Evolutionary conservation across 805 yeast genomes (phyloP).

Genomic region (Scheffersomyces amazonensis): DNA sequence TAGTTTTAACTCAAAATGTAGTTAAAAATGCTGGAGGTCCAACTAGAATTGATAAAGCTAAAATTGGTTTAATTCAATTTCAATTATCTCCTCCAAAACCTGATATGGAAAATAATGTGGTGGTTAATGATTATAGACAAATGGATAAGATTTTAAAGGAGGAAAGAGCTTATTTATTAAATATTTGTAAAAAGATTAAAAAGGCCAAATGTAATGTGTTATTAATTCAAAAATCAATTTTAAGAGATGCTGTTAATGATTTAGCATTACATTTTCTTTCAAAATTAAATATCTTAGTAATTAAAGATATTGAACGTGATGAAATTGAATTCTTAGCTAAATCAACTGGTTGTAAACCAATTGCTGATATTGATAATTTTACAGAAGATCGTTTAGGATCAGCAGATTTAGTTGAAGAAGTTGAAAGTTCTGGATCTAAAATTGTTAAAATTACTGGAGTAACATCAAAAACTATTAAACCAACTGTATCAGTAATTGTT

Average conservation of each 20-base stretch:
- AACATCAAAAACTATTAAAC: slow-evolving; percentile 46
- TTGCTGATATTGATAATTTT: slow-evolving; percentile 92
- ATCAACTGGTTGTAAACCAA: slow-evolving; percentile 91
- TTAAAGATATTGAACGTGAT: slow-evolving; percentile 93
- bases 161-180: slow-evolving; percentile 92
- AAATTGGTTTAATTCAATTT: slow-evolving; percentile 85
- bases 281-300: slow-evolving; percentile 88
- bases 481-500: slow-evolving; percentile 84
- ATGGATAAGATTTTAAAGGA: slow-evolving; percentile 98
- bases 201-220: slow-evolving; percentile 95
- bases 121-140: slow-evolving; percentile 96
- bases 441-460: slow-evolving; percentile 87
- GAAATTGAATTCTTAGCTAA: slow-evolving; percentile 87
- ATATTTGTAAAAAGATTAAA: slow-evolving; percentile 93
- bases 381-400: slow-evolving; percentile 89
- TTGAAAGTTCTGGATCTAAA: slow-evolving; percentile 83
- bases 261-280: slow-evolving; percentile 92
- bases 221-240: slow-evolving; percentile 86
- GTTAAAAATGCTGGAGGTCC: slow-evolving; percentile 95
- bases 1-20: slow-evolving; percentile 87
- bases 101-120: slow-evolving; percentile 95
- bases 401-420: slow-evolving; percentile 92
- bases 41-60: slow-evolving; percentile 88
- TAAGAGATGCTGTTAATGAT: slow-evolving; percentile 93
- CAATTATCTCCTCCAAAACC: slow-evolving; percentile 97